These are phyloP conservation scores for Medicago arabica DNA, from an alignment of 306 rosid genomes.

Conservation along the genomic window DNA sequence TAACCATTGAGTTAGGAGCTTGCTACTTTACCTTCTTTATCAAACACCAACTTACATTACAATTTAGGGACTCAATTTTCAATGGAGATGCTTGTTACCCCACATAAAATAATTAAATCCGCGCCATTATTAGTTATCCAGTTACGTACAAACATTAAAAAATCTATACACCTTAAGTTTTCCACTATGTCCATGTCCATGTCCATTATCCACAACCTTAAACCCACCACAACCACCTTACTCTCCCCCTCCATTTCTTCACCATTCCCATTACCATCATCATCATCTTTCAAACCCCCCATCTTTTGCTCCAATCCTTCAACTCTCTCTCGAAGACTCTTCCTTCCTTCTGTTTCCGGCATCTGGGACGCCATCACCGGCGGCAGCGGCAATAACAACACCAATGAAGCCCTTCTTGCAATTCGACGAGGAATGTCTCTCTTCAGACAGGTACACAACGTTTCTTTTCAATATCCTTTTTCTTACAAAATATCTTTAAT, in stretches of 20 bases:
- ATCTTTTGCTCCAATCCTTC: constrained; percentile 42
- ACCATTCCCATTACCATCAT: constrained; percentile 17
- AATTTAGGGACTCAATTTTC: no score
- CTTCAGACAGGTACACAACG: constrained; percentile 67
- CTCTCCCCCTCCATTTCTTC: constrained; percentile 39
- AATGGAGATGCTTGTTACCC: no score
- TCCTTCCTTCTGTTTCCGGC: constrained; percentile 79
- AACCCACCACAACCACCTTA: constrained; percentile 41
- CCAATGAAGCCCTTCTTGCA: constrained; percentile 67
- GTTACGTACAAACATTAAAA: background rate
- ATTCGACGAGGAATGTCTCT: constrained; percentile 87
- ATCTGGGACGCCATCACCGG: constrained; percentile 88
- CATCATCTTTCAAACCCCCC: constrained; percentile 45
- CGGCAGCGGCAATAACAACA: constrained; percentile 64
- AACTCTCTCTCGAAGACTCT: constrained; percentile 57
- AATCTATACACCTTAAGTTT: background rate
- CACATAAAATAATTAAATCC: no score
- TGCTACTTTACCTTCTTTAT: no score
- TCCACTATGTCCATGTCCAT: background rate
- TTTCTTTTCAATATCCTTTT: background rate
- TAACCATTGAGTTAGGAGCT: no score
- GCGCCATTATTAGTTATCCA: background rate
- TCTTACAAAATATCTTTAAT: background rate
- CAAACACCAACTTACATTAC: no score
- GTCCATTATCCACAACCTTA: constrained; percentile 42